Evolutionary conservation across 257 asterid genomes (phyloP), one percentile per base, ranked within the genome.

Genomic region (Leptodermis oblonga): DNA sequence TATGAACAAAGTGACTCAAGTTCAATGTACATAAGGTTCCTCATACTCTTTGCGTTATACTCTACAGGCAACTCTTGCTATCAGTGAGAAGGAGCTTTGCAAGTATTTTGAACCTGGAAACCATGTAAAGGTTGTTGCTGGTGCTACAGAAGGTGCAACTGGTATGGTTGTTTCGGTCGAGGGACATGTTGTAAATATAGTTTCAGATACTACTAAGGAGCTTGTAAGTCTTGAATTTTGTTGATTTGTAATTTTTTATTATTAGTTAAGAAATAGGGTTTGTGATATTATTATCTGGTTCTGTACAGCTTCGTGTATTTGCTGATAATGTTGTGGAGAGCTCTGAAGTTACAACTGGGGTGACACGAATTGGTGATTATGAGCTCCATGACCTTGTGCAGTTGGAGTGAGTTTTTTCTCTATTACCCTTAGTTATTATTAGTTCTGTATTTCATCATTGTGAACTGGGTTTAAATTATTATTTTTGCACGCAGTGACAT

Each of bases 151-250:
- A 82, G 99, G 99, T 76, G 97, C 97, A 23, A 94, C 97, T 51
- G 97, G 99, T 39, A 91, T 94, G 99, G 99, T 91, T 58, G 97
- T 89, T 72, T 89, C 97, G 13, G 95, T 94, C 71, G 89, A 94
- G 83, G 96, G 97, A 34, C 99, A 94, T 78, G 91, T 94, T 76
- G 99, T 94, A 67, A 87, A 91, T 82, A 70, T 91, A 73, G 97
- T 94, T 36, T 94, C 99, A 23, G 99, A 94, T 78, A 87, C 97
- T 11, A 94, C 99, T n/a, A 91, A 91, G 81, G 99, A 89, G 74
- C 86, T 87, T 74, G 99, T 94, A 89, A 59, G 88, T 69, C 48
- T 61, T 41, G 8, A 34, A 45, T 26, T 75, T 56, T 54, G 49
- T 45, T 33, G 9, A 18, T 80, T 39, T 51, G 36, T 14, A 7